Evolutionary conservation across 768 basidiomycete genomes (phyloP).

Genomic region (Amanita inopinata): DNA sequence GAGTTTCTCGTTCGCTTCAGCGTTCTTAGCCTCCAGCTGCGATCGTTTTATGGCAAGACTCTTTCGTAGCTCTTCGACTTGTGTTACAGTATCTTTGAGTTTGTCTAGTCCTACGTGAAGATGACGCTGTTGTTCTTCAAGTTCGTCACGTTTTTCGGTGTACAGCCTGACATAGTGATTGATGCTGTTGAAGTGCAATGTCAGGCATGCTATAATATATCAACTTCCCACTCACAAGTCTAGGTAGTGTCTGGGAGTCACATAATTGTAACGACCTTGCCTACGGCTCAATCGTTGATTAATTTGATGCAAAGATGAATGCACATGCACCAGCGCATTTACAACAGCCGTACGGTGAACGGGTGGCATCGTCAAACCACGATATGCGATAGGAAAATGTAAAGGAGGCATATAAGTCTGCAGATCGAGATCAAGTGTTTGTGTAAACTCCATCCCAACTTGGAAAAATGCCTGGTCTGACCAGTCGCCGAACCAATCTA

Average conservation of each 20-base stretch:
- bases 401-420: slow-evolving; percentile 70
- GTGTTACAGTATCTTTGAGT: slow-evolving; percentile 87
- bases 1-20: slow-evolving; percentile 94
- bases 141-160: slow-evolving; percentile 92
- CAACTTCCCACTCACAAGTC: slow-evolving; percentile 72
- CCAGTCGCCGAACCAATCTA: slow-evolving; percentile 99
- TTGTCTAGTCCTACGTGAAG: slow-evolving; percentile 97
- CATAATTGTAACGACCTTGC: slow-evolving; percentile 94
- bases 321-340: slow-evolving; percentile 89
- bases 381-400: slow-evolving; percentile 85
- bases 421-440: slow-evolving; percentile 85
- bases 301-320: slow-evolving; percentile 81
- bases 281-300: slow-evolving; percentile 83
- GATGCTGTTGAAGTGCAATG: slow-evolving; percentile 53
- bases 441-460: slow-evolving; percentile 95
- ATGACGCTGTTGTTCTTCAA: slow-evolving; percentile 98
- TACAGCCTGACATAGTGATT: slow-evolving; percentile 94
- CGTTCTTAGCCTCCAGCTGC: slow-evolving; percentile 88
- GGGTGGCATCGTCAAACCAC: slow-evolving; percentile 78
- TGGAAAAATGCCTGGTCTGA: slow-evolving; percentile 98
- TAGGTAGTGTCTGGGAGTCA: slow-evolving; percentile 94
- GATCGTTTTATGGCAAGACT: slow-evolving; percentile 91
- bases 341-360: slow-evolving; percentile 84
- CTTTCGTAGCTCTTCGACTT: slow-evolving; percentile 93
- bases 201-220: slow-evolving; percentile 10